A percentile compares a stretch with the other conserved stretches of the same genome.
Evolutionary conservation across 305 asterid species (phyloP).

Genomic region (Fraxinus xanthoxyloides): DNA sequence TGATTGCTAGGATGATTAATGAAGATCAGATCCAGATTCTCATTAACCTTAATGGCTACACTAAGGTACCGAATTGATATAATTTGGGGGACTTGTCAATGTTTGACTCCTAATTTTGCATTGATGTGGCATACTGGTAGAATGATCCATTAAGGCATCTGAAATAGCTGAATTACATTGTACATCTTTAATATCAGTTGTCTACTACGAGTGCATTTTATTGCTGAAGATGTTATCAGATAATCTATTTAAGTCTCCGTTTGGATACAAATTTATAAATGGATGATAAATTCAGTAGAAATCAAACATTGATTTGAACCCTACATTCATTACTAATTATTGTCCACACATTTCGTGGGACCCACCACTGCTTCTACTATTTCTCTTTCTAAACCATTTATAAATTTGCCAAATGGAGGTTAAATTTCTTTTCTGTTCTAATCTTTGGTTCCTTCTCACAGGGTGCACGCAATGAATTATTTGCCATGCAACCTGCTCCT

Average conservation of each 20-base stretch:
- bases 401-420: neutral
- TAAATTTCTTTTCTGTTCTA: slow-evolving; percentile 5
- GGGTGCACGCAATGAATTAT: slow-evolving; percentile 99
- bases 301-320: neutral
- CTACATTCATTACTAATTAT: neutral
- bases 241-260: neutral
- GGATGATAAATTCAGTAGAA: neutral
- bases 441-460: slow-evolving; percentile 26
- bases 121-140: neutral
- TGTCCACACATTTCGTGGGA: neutral
- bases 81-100: neutral
- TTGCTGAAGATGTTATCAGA: neutral
- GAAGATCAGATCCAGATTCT: slow-evolving; percentile 94
- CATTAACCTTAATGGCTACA: slow-evolving; percentile 94
- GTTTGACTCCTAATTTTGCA: neutral
- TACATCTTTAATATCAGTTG: neutral
- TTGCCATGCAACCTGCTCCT: slow-evolving; percentile 99
- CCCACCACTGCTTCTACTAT: neutral
- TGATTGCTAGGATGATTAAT: slow-evolving; percentile 88
- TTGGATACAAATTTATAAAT: neutral
- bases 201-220: neutral
- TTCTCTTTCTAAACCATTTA: neutral
- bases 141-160: neutral
- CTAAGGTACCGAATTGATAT: slow-evolving; percentile 55
- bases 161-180: neutral